These are phyloP conservation scores for Paecilomyces dactylethromorphus DNA, from an alignment of 2,329 filamentous ascomycete species.

Conservation along the genomic window DNA sequence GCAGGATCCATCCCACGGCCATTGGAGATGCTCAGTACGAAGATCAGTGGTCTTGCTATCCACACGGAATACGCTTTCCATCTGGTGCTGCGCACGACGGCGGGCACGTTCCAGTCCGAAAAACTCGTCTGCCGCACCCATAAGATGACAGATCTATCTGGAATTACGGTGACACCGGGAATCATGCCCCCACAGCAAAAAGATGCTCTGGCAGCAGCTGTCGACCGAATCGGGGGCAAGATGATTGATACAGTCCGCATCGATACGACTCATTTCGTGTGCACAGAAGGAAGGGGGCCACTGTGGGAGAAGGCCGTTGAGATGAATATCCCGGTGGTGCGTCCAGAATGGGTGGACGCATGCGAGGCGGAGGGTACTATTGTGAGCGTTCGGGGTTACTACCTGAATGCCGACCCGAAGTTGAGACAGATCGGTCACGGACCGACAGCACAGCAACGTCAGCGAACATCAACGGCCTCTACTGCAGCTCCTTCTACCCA, in stretches of 20 bases:
- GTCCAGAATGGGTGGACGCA: constrained; percentile 96
- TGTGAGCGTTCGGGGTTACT: constrained; percentile 90
- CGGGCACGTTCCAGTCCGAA: constrained; percentile 78
- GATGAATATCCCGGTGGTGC: constrained; percentile 95
- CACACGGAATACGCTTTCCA: constrained; percentile 96
- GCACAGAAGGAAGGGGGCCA: constrained; percentile 81
- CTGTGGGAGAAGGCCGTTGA: constrained; percentile 95
- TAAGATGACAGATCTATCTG: constrained; percentile 96
- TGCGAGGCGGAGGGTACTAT: constrained; percentile 90
- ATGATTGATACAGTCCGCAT: constrained; percentile 85
- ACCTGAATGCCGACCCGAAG: constrained; percentile 76
- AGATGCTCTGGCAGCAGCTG: constrained; percentile 66
- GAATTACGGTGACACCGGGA: constrained; percentile 89
- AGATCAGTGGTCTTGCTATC: constrained; percentile 93
- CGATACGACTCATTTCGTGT: constrained; percentile 97
- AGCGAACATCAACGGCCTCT: constrained; percentile 12
- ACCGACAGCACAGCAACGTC: constrained; percentile 25
- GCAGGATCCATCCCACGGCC: constrained; percentile 89
- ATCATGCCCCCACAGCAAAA: constrained; percentile 67
- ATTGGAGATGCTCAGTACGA: constrained; percentile 83
- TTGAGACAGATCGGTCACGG: constrained; percentile 44
- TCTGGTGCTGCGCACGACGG: constrained; percentile 80
- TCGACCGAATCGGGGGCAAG: constrained; percentile 87
- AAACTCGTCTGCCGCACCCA: constrained; percentile 83
- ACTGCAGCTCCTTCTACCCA: background rate